These are phyloP conservation scores for Karstenula rhodostoma DNA, from an alignment of 2,329 filamentous ascomycete species.

Conservation along the genomic window DNA sequence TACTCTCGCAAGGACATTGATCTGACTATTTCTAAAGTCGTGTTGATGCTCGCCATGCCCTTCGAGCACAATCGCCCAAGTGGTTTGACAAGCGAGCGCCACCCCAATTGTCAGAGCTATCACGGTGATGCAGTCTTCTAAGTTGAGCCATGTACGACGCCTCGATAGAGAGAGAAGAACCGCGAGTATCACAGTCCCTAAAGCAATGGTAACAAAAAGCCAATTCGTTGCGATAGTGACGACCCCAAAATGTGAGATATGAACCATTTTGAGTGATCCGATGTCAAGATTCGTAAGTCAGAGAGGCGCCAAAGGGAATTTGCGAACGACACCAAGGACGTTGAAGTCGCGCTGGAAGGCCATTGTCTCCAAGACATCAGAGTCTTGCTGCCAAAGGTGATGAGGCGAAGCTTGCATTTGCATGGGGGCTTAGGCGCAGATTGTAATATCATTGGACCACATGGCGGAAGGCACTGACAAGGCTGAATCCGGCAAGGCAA, in stretches of 20 bases:
- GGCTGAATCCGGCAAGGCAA: neutral
- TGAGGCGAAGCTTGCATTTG: neutral
- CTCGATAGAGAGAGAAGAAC: neutral
- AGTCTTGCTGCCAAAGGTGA: too few species aligned
- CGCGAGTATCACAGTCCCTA: neutral
- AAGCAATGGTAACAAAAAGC: neutral
- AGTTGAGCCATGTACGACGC: neutral
- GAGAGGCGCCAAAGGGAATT: neutral
- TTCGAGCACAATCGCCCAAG: neutral
- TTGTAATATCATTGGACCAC: neutral
- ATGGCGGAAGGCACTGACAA: neutral
- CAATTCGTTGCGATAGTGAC: neutral
- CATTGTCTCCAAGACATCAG: neutral
- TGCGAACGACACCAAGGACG: neutral
- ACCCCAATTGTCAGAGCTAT: neutral
- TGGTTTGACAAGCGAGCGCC: slow-evolving; percentile 1
- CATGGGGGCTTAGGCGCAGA: neutral
- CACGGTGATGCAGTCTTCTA: neutral
- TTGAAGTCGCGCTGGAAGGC: neutral
- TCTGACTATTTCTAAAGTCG: neutral
- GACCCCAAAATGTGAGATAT: neutral
- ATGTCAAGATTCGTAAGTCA: neutral
- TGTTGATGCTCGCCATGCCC: neutral
- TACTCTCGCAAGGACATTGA: neutral
- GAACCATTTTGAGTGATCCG: neutral